These are phyloP conservation scores for Herpetomonas samuelpessoai DNA, from an alignment of 208 protist species.

Conservation along the genomic window DNA sequence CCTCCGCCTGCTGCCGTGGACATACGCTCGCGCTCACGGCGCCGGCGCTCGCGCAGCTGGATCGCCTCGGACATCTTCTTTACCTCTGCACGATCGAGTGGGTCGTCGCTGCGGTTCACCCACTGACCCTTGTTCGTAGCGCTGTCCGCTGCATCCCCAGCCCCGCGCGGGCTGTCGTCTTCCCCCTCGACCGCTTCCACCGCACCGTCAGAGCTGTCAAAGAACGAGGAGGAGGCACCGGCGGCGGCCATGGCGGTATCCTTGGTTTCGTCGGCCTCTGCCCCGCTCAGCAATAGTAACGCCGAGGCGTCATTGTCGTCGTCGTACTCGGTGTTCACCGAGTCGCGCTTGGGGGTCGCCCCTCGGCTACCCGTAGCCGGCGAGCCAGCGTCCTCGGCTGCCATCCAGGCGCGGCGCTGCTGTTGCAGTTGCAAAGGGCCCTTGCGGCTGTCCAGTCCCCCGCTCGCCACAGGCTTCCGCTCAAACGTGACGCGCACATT, in stretches of 20 bases:
- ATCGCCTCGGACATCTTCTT: constrained; percentile 56
- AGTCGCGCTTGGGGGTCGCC: neutral
- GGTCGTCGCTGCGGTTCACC: constrained; percentile 22
- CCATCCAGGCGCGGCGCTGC: neutral
- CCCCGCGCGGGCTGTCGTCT: neutral
- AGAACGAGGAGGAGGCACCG: neutral
- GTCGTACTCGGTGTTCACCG: neutral
- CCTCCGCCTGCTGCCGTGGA: neutral
- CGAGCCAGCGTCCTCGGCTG: neutral
- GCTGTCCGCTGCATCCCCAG: constrained; percentile 4
- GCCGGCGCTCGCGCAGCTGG: constrained; percentile 24
- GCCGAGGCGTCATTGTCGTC: neutral
- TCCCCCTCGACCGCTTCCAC: neutral
- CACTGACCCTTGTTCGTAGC: constrained; percentile 11
- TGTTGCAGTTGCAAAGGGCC: neutral
- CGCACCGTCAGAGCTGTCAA: no score
- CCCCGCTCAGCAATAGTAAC: neutral
- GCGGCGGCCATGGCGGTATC: neutral
- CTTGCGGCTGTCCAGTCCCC: neutral
- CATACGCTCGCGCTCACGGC: constrained; percentile 20
- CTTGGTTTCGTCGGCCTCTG: neutral
- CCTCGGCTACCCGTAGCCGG: no score
- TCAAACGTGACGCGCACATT: constrained; percentile 30
- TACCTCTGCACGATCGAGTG: constrained; percentile 56
- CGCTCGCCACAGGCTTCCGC: neutral